Evolutionary conservation across 768 basidiomycete species (phyloP), one percentile per base, ranked within the genome.

Genomic region (Rubroboletus pulcherrimus): DNA sequence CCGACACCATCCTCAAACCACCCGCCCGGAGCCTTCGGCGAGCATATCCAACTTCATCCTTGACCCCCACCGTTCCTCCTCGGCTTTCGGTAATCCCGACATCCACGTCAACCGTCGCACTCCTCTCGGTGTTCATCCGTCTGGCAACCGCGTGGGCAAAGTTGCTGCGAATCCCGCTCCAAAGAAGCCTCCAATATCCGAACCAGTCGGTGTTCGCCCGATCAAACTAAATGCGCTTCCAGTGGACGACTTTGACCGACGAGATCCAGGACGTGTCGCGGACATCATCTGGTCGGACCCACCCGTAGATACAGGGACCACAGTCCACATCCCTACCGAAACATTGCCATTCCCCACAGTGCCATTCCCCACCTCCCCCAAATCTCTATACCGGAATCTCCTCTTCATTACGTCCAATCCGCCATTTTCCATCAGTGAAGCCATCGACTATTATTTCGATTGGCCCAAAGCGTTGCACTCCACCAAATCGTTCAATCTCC

Each of bases 401-500:
- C 56, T 73, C 53, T 34, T 45, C 42, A 54, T 73, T 47, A 53
- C 62, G 9, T 61, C 68, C 44, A 53, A 50, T 29, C 58, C 54
- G 1, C 60, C 60, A 2, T 58, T 59, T 17, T 62, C 56, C 35
- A 29, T 66, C 50, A 54, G 53, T 7, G 47, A 45, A 1, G 52
- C 53, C 21, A 49, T 69, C 56, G 43, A 63, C 34, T 71, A 71
- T 48, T 57, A 71, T 43, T 73, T 66, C 33, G 46, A 57, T 7
- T 68, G 61, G 49, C 71, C 66, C 39, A 60, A 35, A 9, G 26
- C 61, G 11, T 52, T 74, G 17, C 75, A 72, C 51, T 75, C 77
- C 21, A 73, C 75, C 46, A 63, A 56, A 8, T 76, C 79, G 1
- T 81, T 71, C 67, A 80, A 81, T 59, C 57, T 76, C 21, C 72